Percentiles rank a stretch among this genome's conserved stretches.
phyloP scores from a whole-genome alignment of 352 stramenopile genomes.

The Elongisporangium anandrum region DNA sequence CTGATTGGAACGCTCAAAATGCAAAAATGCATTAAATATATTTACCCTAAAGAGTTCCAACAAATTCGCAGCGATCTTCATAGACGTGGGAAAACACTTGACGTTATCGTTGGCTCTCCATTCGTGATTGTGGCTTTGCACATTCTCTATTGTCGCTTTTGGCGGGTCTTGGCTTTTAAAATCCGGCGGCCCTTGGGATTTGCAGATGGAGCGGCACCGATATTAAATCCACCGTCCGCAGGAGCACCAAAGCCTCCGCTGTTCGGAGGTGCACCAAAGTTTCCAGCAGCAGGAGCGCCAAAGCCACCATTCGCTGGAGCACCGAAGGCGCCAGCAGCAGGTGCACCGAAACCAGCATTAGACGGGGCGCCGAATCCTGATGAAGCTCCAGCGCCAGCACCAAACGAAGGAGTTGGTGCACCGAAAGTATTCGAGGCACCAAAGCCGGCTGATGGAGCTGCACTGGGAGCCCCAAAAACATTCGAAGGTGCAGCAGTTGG shows the following conservation, averaged over 20 bases:
- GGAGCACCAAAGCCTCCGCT: conserved; percentile 20
- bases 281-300: conserved; percentile 11
- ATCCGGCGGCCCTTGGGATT: conserved; percentile 56
- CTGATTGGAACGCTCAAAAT: neutral
- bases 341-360: conserved; percentile 22
- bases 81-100: conserved; percentile 1
- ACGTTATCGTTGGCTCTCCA: conserved; percentile 1
- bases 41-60: conserved; percentile 8
- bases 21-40: conserved; percentile 20
- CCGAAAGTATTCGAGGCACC: conserved; percentile 12
- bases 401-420: conserved; percentile 13
- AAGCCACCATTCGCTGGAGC: conserved; percentile 13
- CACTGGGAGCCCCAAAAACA: conserved; percentile 12
- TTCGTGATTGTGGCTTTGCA: conserved; percentile 6
- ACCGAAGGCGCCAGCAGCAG: conserved; percentile 16
- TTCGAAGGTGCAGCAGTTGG: conserved; percentile 4
- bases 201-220: conserved; percentile 47
- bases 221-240: conserved; percentile 54
- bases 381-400: neutral
- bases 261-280: conserved; percentile 31
- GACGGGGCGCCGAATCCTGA: conserved; percentile 21
- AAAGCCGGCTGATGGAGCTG: conserved; percentile 7
- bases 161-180: conserved; percentile 43
- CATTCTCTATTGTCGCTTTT: conserved; percentile 19
- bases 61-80: neutral